Evolutionary conservation across 805 yeast species (phyloP), one percentile per base, ranked within the genome.

Genomic region (Saccharomyces eubayanus): DNA sequence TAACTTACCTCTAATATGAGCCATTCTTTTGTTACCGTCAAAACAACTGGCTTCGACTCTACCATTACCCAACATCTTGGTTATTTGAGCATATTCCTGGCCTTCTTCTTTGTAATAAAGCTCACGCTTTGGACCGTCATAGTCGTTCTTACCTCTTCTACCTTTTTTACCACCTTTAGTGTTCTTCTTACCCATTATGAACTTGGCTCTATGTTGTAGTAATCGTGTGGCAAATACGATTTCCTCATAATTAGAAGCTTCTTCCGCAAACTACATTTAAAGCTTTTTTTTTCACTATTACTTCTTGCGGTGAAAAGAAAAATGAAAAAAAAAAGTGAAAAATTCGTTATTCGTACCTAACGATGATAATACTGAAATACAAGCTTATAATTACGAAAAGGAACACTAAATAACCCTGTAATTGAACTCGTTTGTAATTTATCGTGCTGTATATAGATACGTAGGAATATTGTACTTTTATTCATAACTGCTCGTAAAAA

Each of bases 41-140:
- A 94, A 94, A 77, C 99, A 94, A 50, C 84, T 73, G 53, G 96
- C 97, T 72, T 91, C 96, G 53, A 94, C 85, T 74, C 99, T 84
- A 61, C 99, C 98, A 70, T 91, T 91, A 72, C 99, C 99, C 65
- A 94, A 83, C 97, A 94, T 92, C 76, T 90, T 92, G 72, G 92
- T 83, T 70, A 94, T 94, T 77, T 95, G 99, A 54, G 97, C 99
- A 68, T 94, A 94, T 73, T 94, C 98, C 78, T 94, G 99, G 55
- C 96, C 96, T 67, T 94, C 99, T 59, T 94, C 99, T 67, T 84
- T 89, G 72, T 79, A 82, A 70, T 84, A 81, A 64, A 94, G 81
- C 72, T 94, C 99, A 77, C 99, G 89, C 80, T 94, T 94, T 75
- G 89, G 91, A 59, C 86, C 84, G 56, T 81, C 85, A 73, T 84